Percentiles rank a stretch among this genome's conserved stretches.
phyloP scores from a whole-genome alignment of 345 rosid genomes.

The Gossypium stocksii region DNA sequence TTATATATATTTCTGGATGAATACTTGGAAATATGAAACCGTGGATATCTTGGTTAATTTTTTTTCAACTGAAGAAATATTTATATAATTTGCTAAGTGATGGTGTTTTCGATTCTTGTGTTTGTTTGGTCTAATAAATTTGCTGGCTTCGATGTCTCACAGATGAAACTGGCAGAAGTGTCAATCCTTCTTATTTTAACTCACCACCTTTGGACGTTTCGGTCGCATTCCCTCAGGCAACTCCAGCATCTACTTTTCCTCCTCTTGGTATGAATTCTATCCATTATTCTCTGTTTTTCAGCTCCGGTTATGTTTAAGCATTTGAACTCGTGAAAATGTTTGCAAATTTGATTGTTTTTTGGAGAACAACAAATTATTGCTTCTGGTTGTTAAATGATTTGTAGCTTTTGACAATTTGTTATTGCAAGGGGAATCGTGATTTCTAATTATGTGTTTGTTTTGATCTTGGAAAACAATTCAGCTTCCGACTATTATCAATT shows the following conservation, averaged over 20 bases:
- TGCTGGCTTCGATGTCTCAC: background rate
- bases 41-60: background rate
- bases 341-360: background rate
- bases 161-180: constrained; percentile 33
- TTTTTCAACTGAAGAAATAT: background rate
- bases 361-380: background rate
- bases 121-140: background rate
- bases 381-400: background rate
- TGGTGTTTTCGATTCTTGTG: background rate
- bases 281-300: background rate
- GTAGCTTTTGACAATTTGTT: background rate
- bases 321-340: background rate
- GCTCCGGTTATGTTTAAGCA: background rate
- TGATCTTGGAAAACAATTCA: constrained; percentile 27
- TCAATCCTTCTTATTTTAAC: constrained; percentile 53
- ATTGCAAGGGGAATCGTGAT: background rate
- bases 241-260: constrained; percentile 85
- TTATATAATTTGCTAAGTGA: background rate
- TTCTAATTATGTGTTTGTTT: background rate
- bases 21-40: too few relatives aligned
- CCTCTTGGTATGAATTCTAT: constrained; percentile 49
- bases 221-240: constrained; percentile 91
- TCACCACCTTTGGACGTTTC: constrained; percentile 69
- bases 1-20: background rate
- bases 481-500: constrained; percentile 82